These are phyloP conservation scores for Collybia nuda DNA, from an alignment of 768 basidiomycete genomes.

Conservation along the genomic window DNA sequence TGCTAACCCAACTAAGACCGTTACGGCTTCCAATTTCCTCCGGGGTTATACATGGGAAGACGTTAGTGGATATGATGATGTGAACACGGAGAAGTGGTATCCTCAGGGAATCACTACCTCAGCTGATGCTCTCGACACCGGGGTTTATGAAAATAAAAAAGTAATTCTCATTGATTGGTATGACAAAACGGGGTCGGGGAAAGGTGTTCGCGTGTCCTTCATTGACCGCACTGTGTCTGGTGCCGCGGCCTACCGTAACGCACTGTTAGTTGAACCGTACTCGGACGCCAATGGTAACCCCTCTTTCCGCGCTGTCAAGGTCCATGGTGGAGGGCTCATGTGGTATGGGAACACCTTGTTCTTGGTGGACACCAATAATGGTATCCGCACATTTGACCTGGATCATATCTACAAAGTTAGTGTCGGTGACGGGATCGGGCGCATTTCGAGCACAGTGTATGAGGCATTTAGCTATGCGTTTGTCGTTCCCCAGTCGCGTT, in stretches of 20 bases:
- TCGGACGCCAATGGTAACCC: slow-evolving; percentile 7
- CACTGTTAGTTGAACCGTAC: slow-evolving; percentile 10
- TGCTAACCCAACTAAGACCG: slow-evolving; percentile 5
- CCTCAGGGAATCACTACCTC: slow-evolving; percentile 14
- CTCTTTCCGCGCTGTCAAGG: slow-evolving; percentile 9
- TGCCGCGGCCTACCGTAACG: slow-evolving; percentile 7
- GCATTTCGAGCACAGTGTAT: slow-evolving; percentile 8
- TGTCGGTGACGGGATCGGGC: slow-evolving; percentile 8
- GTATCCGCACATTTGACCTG: slow-evolving; percentile 10
- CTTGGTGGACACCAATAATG: slow-evolving; percentile 11
- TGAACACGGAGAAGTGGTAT: slow-evolving; percentile 10
- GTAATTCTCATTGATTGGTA: slow-evolving; percentile 14
- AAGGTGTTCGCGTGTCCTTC: slow-evolving; percentile 13
- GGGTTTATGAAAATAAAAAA: slow-evolving; percentile 9
- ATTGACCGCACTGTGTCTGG: slow-evolving; percentile 8
- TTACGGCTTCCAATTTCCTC: slow-evolving; percentile 6
- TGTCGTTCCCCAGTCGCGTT: slow-evolving; percentile 6
- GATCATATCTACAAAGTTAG: slow-evolving; percentile 12
- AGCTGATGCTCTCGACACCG: slow-evolving; percentile 10
- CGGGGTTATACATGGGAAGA: slow-evolving; percentile 11
- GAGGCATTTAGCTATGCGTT: slow-evolving; percentile 10
- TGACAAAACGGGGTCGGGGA: slow-evolving; percentile 4
- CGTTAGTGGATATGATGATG: slow-evolving; percentile 10
- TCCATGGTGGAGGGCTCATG: slow-evolving; percentile 11
- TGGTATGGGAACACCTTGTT: slow-evolving; percentile 12